A percentile compares a stretch with the other conserved stretches of the same genome.
These are phyloP conservation scores for Arthromyces matolae DNA, from an alignment of 768 basidiomycete genomes.

Conservation along the genomic window DNA sequence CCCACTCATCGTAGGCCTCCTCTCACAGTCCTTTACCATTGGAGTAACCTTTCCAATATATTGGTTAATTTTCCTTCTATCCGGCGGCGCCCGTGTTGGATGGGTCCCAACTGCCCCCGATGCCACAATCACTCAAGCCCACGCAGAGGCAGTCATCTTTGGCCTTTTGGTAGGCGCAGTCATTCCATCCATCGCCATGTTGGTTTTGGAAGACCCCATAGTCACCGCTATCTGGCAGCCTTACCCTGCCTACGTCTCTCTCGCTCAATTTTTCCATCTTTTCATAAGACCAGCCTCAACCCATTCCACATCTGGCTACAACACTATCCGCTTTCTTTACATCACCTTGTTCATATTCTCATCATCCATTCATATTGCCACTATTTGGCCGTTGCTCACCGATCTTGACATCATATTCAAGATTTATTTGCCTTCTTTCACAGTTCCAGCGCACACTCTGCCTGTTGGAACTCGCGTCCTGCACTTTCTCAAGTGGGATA, in stretches of 20 bases:
- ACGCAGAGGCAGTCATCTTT: slow-evolving; percentile 53
- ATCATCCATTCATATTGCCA: slow-evolving; percentile 39
- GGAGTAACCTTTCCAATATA: slow-evolving; percentile 46
- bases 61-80: slow-evolving; percentile 41
- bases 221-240: slow-evolving; percentile 54
- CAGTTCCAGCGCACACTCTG: slow-evolving; percentile 22
- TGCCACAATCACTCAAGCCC: slow-evolving; percentile 35
- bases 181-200: slow-evolving; percentile 45
- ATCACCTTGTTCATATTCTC: slow-evolving; percentile 37
- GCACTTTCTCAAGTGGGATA: slow-evolving; percentile 53
- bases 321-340: slow-evolving; percentile 35
- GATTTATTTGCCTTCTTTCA: slow-evolving; percentile 35
- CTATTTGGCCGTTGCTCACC: slow-evolving; percentile 32
- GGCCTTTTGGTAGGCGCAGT: slow-evolving; percentile 40
- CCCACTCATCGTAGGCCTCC: slow-evolving; percentile 38
- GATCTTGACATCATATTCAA: slow-evolving; percentile 28
- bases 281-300: slow-evolving; percentile 33
- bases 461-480: slow-evolving; percentile 26
- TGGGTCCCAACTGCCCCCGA: slow-evolving; percentile 13
- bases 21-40: slow-evolving; percentile 39
- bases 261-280: slow-evolving; percentile 38
- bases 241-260: slow-evolving; percentile 44
- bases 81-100: slow-evolving; percentile 28
- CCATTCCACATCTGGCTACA: slow-evolving; percentile 32
- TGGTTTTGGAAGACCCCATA: slow-evolving; percentile 36